phyloP scores from a whole-genome alignment of 2,329 filamentous ascomycete genomes.

The Graphilbum fragrans region DNA sequence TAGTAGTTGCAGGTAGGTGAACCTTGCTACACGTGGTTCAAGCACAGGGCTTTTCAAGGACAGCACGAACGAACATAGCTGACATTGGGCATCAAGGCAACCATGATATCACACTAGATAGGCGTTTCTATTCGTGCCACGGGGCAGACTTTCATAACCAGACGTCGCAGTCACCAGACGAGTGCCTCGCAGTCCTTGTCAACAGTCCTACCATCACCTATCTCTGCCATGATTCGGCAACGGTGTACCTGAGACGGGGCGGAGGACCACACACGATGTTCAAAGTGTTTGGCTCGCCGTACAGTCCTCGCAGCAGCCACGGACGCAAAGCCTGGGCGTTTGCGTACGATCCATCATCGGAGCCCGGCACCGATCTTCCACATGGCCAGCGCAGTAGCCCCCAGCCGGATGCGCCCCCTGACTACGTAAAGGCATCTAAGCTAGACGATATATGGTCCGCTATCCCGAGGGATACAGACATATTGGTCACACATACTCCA shows the following conservation, averaged over 20 bases:
- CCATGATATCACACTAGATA: slow-evolving; percentile 61
- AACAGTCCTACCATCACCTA: slow-evolving; percentile 49
- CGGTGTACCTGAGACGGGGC: slow-evolving; percentile 39
- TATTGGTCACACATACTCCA: slow-evolving; percentile 62
- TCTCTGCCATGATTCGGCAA: slow-evolving; percentile 44
- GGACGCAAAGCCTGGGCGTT: slow-evolving; percentile 55
- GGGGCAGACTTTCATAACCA: slow-evolving; percentile 44
- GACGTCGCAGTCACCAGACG: slow-evolving; percentile 34
- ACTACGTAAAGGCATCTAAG: no score
- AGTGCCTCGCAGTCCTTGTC: slow-evolving; percentile 42
- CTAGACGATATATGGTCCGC: slow-evolving; percentile 42
- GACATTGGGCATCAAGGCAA: slow-evolving; percentile 39
- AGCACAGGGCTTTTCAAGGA: no score
- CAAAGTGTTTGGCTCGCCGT: slow-evolving; percentile 60
- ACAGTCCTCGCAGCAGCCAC: slow-evolving; percentile 39
- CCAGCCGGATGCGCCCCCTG: no score
- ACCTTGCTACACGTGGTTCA: no score
- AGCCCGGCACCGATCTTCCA: no score
- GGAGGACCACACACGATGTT: slow-evolving; percentile 47
- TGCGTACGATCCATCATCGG: slow-evolving; percentile 37
- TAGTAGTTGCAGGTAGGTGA: slow-evolving; percentile 51
- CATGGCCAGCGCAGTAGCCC: no score
- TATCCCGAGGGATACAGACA: slow-evolving; percentile 49
- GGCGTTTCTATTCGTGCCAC: slow-evolving; percentile 44
- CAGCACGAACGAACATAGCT: no score